Evolutionary conservation across 1,139 yeast species (phyloP), one percentile per base, ranked within the genome.

Genomic region (Scheffersomyces insectosa): DNA sequence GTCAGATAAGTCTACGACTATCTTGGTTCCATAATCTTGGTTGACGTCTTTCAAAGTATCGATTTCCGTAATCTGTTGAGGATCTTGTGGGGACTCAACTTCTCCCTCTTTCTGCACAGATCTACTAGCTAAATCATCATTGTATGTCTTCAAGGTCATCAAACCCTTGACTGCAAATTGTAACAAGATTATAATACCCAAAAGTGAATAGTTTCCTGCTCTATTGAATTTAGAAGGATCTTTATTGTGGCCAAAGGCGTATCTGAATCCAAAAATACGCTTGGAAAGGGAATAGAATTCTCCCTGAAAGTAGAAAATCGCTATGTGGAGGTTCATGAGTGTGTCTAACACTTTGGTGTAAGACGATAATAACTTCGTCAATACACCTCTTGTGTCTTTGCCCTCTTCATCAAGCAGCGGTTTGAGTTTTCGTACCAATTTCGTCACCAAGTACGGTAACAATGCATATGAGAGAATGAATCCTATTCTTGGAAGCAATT

Each of bases 231-330:
- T 74, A 37, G 70, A 66, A 27, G 71, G 62, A 44, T 77, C 78
- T 35, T 82, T 75, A 43, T 70, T 72, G 59, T 84, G 90, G 2
- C 88, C 88, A 53, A 83, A 72, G 0, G 81, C 91, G 60, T 91
- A 93, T 31, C 96, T 67, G 59, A 93, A 59, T 0, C 97, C 96
- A 62, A 85, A 82, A 0, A 89, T 29, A 35, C 98, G 72, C 56
- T 89, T 90, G 1, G 89, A 77, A 6, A 90, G 54, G 43, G 87
- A 82, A 63, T 91, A 90, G 60, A 85, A 93, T 27, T 82, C 76
- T 2, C 97, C 98, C 39, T 73, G 76, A 56, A 90, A 80, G 63
- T 91, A 91, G 57, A 91, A 91, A 0, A 88, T 41, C 1, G 96
- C 95, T 42, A 90, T 66, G 61, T 91, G 96, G 12, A 87, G 50